Percentiles rank a stretch among this genome's conserved stretches.
phyloP scores from a whole-genome alignment of 768 basidiomycete genomes.

The Infundibulicybe gibba region DNA sequence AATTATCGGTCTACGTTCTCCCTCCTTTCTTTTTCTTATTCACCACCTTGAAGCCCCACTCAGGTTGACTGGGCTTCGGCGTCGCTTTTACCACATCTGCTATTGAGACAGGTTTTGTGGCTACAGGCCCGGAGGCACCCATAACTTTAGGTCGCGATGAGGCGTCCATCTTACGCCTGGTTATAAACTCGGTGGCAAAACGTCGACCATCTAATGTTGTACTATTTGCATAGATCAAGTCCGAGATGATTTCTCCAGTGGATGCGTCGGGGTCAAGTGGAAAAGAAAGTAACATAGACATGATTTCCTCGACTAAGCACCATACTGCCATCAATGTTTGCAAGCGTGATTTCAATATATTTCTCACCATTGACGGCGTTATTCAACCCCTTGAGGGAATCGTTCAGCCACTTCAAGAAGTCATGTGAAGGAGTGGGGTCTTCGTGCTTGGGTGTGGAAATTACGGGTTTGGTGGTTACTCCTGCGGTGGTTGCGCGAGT shows the following conservation, averaged over 20 bases:
- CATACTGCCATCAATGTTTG: background rate
- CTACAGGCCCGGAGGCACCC: constrained; percentile 25
- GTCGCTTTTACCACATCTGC: constrained; percentile 90
- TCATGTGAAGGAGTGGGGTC: constrained; percentile 79
- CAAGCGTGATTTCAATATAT: background rate
- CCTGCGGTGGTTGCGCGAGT: constrained; percentile 31
- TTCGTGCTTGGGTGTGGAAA: constrained; percentile 45
- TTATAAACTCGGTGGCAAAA: constrained; percentile 90
- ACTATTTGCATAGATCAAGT: constrained; percentile 91
- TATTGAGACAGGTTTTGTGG: constrained; percentile 63
- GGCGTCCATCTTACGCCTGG: constrained; percentile 82
- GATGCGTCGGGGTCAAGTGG: constrained; percentile 83
- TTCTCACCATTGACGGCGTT: constrained; percentile 65
- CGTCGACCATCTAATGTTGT: constrained; percentile 93
- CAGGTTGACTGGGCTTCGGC: constrained; percentile 69
- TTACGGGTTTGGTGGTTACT: constrained; percentile 26
- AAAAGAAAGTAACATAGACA: constrained; percentile 93
- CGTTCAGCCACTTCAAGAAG: constrained; percentile 88
- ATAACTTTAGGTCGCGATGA: constrained; percentile 44
- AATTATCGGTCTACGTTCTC: constrained; percentile 34
- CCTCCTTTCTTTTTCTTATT: constrained; percentile 93
- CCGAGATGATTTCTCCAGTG: constrained; percentile 89
- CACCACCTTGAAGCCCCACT: constrained; percentile 92
- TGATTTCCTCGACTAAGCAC: constrained; percentile 86
- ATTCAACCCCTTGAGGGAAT: constrained; percentile 78